Base-by-base conservation (phyloP, 1,284 basidiomycete species). In the Cutaneotrichosporon spelunceum region DNA sequence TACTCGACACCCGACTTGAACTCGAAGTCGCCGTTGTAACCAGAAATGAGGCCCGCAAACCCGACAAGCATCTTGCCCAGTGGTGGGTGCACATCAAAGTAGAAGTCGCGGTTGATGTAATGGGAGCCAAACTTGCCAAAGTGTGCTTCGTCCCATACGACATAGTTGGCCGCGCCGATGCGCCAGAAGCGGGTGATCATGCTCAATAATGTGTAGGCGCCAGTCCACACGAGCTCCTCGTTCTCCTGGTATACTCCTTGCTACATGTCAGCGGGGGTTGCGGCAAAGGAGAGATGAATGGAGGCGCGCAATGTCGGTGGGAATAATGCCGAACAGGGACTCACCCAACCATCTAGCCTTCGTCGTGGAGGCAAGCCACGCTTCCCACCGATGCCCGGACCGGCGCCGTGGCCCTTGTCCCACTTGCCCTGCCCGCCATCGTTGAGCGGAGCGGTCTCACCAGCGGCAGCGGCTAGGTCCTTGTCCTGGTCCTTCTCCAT, bases 101-200 rank as follows among this genome's bases (percentile, higher is more conserved):
- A 80, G 64, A 79, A 80, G 63, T 80, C 79, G 56, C 83, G 81
- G 70, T 84, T 83, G 71, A 84, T 80, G 79, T 99, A 99, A 80
- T 96, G 90, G 27, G 92, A 92, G 59, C 92, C 93, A 79, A 96
- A 96, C 80, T 96, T 96, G 70, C 93, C 93, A 79, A 96, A 96
- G 79, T 96, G 93, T n/a, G 93, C 93, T 82, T 98, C 96, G 79
- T 99, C 96, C 95, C 96, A 99, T 62, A 98, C 87, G 78, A 99
- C 95, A 67, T 85, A 79, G 71, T 89, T 85, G 57, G 90, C 85
- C 60, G 87, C 85, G n/a, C 95, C 95, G 63, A 99, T 99, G 67
- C 88, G 85, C 83, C 94, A 91, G 79, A 91, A 94, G 42, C 95
- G 88, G 9, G 95, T 98, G 84, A 90, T 89, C 81, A 95, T 93